Base-by-base conservation (phyloP, 1,139 yeast genomes). In the Zygotorulaspora mrakii region DNA sequence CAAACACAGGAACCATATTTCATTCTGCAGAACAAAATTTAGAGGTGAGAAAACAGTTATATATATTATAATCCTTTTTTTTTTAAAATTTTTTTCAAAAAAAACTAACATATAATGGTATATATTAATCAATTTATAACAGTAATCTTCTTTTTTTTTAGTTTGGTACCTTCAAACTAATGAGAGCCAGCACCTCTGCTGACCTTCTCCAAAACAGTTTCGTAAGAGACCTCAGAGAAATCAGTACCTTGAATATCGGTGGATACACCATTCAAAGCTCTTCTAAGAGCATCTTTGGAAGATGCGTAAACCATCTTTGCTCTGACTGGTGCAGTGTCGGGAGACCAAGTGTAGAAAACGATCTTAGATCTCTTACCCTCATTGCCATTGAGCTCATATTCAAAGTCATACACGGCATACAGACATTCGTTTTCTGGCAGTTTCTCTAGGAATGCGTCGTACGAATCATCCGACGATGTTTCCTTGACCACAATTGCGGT, bases 161-260 rank as follows among this genome's bases (percentile, higher is more conserved):
- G 24, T 34, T 24, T 18, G 22, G 32, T 31, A 26, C 22, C 23
- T 32, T 24, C n/a, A 18, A 24, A 20, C 64, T 69, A 76, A 59
- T 74, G 81, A 52, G 76, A 68, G 42, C 80, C 80, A 52, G 87
- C 82, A 65, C 87, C 91, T 68, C 81, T 82, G 65, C 89, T 79
- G 55, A 88, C 96, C 68, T 73, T 85, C 62, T 87, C 96, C 67
- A 88, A 77, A 45, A 91, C 94, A 52, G 89, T 74, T 62, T 89
- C 97, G 68, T 83, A 87, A 50, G 95, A 84, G 54, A 91, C 96
- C 73, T 91, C 99, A 49, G 94, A 82, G 68, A 82, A 89, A 68
- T 94, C 98, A 45, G 98, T 91, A 63, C 97, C 98, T 75, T 94
- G 98, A 60, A 91, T 74, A 62, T 91, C 98, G 55, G 95, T 69